A percentile compares a stretch with the other conserved stretches of the same genome.
Evolutionary conservation across 2,329 filamentous ascomycete species (phyloP).

Genomic region (Penicillium frequentans): DNA sequence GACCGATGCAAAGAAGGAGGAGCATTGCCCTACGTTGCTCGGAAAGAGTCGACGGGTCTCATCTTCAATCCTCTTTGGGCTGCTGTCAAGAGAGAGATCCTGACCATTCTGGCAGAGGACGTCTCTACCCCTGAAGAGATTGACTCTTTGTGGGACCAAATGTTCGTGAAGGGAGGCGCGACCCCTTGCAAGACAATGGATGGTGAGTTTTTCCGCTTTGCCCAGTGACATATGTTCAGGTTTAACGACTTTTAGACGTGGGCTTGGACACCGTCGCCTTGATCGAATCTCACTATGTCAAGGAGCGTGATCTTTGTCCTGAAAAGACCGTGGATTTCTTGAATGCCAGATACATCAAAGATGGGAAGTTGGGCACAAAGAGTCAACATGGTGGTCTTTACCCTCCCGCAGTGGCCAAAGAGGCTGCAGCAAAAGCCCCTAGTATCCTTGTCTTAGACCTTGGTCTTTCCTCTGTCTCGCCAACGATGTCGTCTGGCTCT

Average conservation of each 20-base stretch:
- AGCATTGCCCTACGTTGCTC: conserved; percentile 44
- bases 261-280: conserved; percentile 55
- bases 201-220: neutral
- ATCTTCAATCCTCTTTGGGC: conserved; percentile 60
- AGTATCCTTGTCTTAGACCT: too few species aligned
- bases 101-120: conserved; percentile 52
- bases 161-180: conserved; percentile 34
- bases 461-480: too few species aligned
- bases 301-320: conserved; percentile 37
- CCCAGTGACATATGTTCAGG: neutral
- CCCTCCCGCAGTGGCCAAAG: too few species aligned
- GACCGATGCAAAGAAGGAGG: conserved; percentile 33
- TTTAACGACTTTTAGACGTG: conserved; percentile 27
- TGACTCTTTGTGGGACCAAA: conserved; percentile 43
- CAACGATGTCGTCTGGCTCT: too few species aligned
- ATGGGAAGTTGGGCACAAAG: too few species aligned
- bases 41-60: conserved; percentile 53
- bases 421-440: too few species aligned
- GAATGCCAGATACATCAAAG: too few species aligned
- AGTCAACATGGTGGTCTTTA: too few species aligned
- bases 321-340: too few species aligned
- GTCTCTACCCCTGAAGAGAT: conserved; percentile 51
- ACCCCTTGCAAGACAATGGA: conserved; percentile 46
- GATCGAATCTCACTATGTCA: conserved; percentile 56
- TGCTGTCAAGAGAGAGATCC: conserved; percentile 54